Evolutionary conservation across 305 asterid genomes (phyloP).

Genomic region (Plantago coronopus): DNA sequence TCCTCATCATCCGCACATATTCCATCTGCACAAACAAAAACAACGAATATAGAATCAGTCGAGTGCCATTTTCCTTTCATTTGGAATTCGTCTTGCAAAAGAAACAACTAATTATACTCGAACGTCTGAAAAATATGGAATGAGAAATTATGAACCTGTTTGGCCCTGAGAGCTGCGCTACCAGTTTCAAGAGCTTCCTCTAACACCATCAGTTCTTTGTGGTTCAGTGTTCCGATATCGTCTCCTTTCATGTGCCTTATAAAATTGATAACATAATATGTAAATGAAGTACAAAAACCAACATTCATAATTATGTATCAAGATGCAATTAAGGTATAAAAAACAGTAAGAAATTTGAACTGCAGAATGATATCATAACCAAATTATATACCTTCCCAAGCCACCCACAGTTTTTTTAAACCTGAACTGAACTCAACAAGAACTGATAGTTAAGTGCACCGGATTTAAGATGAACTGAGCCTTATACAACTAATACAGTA

Average conservation of each 20-base stretch:
- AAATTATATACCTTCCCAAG: too few species aligned
- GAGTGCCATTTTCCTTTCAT: not conserved
- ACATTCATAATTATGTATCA: too few species aligned
- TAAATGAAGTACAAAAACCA: not conserved
- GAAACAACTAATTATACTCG: not conserved
- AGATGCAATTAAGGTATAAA: too few species aligned
- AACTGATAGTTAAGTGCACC: too few species aligned
- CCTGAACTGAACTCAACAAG: too few species aligned
- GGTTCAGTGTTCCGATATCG: constrained; percentile 59
- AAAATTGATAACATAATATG: constrained; percentile 5
- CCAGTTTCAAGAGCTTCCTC: constrained; percentile 86
- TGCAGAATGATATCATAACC: too few species aligned
- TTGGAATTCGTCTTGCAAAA: not conserved
- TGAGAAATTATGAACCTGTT: constrained; percentile 51
- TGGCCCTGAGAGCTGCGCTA: constrained; percentile 60
- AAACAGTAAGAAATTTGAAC: too few species aligned
- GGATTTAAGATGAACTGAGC: too few species aligned
- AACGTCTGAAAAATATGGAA: not conserved
- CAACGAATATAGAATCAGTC: not conserved
- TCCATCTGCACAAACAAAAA: constrained; percentile 54
- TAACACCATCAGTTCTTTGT: constrained; percentile 73
- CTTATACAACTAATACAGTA: not conserved
- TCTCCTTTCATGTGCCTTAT: constrained; percentile 82
- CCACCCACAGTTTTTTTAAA: too few species aligned
- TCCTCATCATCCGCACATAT: constrained; percentile 54